phyloP scores from a whole-genome alignment of 805 yeast genomes.

The Metschnikowia gruessii region DNA sequence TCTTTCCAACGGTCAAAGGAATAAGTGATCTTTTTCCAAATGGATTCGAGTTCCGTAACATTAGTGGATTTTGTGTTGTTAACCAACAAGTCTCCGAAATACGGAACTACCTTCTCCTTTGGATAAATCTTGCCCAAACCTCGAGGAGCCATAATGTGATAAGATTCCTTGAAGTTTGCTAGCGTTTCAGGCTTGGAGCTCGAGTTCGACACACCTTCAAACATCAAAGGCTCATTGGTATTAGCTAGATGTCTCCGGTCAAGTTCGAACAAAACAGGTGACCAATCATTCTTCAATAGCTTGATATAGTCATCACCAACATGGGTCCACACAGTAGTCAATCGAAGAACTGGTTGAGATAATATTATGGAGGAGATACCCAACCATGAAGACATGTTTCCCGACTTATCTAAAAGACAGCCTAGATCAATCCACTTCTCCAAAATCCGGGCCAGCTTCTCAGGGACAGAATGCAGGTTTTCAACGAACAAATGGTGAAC shows the following conservation, averaged over 20 bases:
- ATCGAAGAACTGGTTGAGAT: slow-evolving; percentile 75
- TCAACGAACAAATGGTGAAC: slow-evolving; percentile 66
- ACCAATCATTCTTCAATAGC: slow-evolving; percentile 77
- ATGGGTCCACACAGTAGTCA: slow-evolving; percentile 69
- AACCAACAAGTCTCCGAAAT: slow-evolving; percentile 81
- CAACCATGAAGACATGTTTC: slow-evolving; percentile 94
- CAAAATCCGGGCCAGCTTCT: slow-evolving; percentile 59
- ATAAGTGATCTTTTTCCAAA: slow-evolving; percentile 63
- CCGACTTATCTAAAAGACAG: slow-evolving; percentile 66
- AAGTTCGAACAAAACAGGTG: slow-evolving; percentile 85
- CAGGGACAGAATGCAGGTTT: slow-evolving; percentile 27
- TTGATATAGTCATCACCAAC: slow-evolving; percentile 60
- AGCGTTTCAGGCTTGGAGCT: slow-evolving; percentile 12
- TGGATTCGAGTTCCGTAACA: slow-evolving; percentile 57
- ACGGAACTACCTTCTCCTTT: slow-evolving; percentile 78
- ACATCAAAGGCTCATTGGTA: slow-evolving; percentile 12
- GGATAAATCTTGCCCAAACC: slow-evolving; percentile 78
- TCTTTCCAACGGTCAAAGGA: slow-evolving; percentile 84
- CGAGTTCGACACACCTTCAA: slow-evolving; percentile 17
- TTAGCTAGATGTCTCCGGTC: slow-evolving; percentile 65
- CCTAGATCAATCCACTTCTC: slow-evolving; percentile 88
- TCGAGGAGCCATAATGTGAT: slow-evolving; percentile 80
- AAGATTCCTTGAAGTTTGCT: slow-evolving; percentile 42
- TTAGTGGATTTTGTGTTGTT: slow-evolving; percentile 32
- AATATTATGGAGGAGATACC: slow-evolving; percentile 83